Evolutionary conservation across 805 yeast species (phyloP), one percentile per base, ranked within the genome.

Genomic region (Suhomyces faveliae): DNA sequence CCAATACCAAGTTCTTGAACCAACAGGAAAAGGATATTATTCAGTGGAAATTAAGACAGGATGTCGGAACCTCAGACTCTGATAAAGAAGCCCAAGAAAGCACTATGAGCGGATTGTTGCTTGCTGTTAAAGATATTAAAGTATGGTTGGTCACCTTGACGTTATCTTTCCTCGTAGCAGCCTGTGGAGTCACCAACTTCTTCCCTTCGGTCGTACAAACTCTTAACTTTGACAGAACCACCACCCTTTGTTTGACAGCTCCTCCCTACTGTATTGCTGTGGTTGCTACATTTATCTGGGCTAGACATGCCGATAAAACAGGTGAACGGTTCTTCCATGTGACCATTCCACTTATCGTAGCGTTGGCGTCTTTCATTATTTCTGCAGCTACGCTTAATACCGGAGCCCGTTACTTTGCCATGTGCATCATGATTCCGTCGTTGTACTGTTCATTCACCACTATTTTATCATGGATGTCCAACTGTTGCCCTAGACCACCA

Each of bases 191-290:
- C 41, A 78, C 83, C 15, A 76, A 80, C 58, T 80, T 79, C 59
- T 81, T 80, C 69, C 86, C 86, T 22, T 72, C 84, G 0, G 80
- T 83, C 22, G 85, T 83, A 13, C 58, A 70, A 48, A 79, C 85
- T 11, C 68, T 83, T 51, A 74, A 79, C 39, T 83, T 78, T 54
- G 61, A 63, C 56, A 67, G 72, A 42, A 69, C 79, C 33, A 68
- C 76, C 40, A 79, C 85, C 3, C 70, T 80, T 42, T 76, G 79
- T 52, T 67, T 82, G 47, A 79, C 85, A 7, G 84, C 79, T 19
- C 85, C 85, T 20, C 84, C 84, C 9, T 81, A 79, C 58, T 59
- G 76, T 40, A 54, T 79, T 45, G 81, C 83, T 0, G 82, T 78
- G 3, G 61, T 76, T 11, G 62, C 71, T 8, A 78, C 84, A 1